These are phyloP conservation scores for Phytophthora citricola DNA, from an alignment of 352 stramenopile species.

Conservation along the genomic window DNA sequence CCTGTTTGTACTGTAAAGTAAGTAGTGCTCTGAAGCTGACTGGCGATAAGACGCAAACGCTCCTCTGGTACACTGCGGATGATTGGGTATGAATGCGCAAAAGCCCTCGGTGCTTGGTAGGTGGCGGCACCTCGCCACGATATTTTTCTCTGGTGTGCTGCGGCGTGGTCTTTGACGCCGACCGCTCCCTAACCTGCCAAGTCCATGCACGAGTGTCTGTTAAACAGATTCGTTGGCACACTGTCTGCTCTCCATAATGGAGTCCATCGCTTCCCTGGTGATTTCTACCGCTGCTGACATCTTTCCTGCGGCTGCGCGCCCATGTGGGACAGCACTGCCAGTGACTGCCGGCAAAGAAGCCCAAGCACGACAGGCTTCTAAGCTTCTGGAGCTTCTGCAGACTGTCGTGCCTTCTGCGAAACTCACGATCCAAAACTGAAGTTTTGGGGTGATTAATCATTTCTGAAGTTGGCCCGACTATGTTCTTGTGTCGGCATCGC, in stretches of 20 bases:
- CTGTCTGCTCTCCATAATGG: background rate
- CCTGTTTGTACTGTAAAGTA: background rate
- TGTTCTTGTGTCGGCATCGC: slow-evolving; percentile 2
- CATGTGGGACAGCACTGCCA: too few relatives aligned
- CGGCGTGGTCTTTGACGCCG: slow-evolving; percentile 2
- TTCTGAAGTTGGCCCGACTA: slow-evolving; percentile 33
- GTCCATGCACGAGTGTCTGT: slow-evolving; percentile 10
- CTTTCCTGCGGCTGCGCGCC: background rate
- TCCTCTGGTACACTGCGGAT: background rate
- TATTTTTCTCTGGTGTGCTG: slow-evolving; percentile 12
- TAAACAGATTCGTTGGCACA: slow-evolving; percentile 16
- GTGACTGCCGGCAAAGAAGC: background rate
- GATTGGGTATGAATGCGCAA: slow-evolving; percentile 6
- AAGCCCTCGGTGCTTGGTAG: slow-evolving; percentile 7
- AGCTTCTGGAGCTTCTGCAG: slow-evolving; percentile 4
- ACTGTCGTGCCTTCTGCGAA: slow-evolving; percentile 27
- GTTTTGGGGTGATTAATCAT: slow-evolving; percentile 33
- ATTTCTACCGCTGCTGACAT: slow-evolving; percentile 1
- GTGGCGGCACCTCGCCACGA: slow-evolving; percentile 1
- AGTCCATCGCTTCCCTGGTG: background rate
- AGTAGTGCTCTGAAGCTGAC: background rate
- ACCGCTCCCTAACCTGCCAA: slow-evolving; percentile 10
- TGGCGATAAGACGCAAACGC: background rate
- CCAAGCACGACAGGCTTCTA: background rate
- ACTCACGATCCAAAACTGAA: slow-evolving; percentile 5